These are phyloP conservation scores for Prunus mira DNA, from an alignment of 306 rosid species.

Conservation along the genomic window DNA sequence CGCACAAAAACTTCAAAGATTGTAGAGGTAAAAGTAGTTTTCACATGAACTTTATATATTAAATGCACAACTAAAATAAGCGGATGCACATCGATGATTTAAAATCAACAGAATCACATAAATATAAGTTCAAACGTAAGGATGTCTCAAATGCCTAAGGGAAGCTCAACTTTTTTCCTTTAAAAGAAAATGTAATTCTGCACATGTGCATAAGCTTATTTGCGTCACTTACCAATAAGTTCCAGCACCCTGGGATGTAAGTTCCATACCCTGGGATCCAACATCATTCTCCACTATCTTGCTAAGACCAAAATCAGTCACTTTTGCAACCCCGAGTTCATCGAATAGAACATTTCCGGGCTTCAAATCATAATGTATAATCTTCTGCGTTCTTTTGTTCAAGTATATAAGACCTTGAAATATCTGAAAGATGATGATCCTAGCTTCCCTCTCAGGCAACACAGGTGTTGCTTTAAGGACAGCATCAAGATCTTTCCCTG, in stretches of 20 bases:
- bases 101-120: neutral
- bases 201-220: constrained; percentile 8
- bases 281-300: constrained; percentile 96
- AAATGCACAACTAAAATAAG: neutral
- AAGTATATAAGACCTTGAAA: constrained; percentile 92
- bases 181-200: neutral
- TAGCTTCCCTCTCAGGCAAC: constrained; percentile 94
- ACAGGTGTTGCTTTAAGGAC: constrained; percentile 87
- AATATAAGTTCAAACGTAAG: neutral
- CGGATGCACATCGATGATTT: neutral
- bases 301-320: constrained; percentile 99
- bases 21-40: neutral
- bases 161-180: neutral
- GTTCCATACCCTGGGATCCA: constrained; percentile 99
- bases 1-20: neutral
- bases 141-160: neutral
- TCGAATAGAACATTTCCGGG: constrained; percentile 98
- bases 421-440: constrained; percentile 83
- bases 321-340: constrained; percentile 93
- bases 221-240: constrained; percentile 82
- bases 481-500: constrained; percentile 99
- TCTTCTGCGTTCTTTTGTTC: constrained; percentile 88
- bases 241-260: constrained; percentile 99
- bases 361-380: constrained; percentile 95
- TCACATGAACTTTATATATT: neutral